Percentiles rank a stretch among this genome's conserved stretches.
These are phyloP conservation scores for Diplodia intermedia DNA, from an alignment of 2,329 filamentous ascomycete species.

Conservation along the genomic window DNA sequence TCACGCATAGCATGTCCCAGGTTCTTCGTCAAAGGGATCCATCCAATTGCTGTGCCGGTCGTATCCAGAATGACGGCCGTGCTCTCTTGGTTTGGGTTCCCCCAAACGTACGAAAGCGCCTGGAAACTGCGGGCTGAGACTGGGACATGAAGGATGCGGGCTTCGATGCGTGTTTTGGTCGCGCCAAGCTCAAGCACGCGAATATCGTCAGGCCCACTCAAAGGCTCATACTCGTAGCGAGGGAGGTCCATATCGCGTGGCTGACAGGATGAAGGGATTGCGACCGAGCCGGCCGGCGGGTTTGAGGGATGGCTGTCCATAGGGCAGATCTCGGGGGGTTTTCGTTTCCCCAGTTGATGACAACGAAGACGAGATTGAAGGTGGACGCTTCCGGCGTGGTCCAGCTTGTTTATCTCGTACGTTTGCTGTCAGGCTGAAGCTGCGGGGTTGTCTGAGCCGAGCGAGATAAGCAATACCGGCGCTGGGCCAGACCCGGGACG, in stretches of 20 bases:
- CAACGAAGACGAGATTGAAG: too few relatives aligned
- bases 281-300: too few relatives aligned
- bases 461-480: too few relatives aligned
- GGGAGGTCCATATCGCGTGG: neutral
- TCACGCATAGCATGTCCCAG: neutral
- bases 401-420: too few relatives aligned
- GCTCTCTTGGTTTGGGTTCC: neutral
- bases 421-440: too few relatives aligned
- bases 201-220: neutral
- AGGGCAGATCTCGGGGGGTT: too few relatives aligned
- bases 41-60: neutral
- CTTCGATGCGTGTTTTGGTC: neutral
- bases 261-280: too few relatives aligned
- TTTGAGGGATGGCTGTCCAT: too few relatives aligned
- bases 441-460: too few relatives aligned
- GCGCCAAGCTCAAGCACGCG: neutral
- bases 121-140: neutral
- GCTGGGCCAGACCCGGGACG: too few relatives aligned
- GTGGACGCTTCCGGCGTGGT: too few relatives aligned
- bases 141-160: neutral
- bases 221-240: neutral
- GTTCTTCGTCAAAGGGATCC: neutral
- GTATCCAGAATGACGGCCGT: neutral
- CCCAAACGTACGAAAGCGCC: neutral
- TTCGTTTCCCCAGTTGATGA: too few relatives aligned